These are phyloP conservation scores for Aspergillus puulaauensis DNA, from an alignment of 2,329 filamentous ascomycete species.

Conservation along the genomic window DNA sequence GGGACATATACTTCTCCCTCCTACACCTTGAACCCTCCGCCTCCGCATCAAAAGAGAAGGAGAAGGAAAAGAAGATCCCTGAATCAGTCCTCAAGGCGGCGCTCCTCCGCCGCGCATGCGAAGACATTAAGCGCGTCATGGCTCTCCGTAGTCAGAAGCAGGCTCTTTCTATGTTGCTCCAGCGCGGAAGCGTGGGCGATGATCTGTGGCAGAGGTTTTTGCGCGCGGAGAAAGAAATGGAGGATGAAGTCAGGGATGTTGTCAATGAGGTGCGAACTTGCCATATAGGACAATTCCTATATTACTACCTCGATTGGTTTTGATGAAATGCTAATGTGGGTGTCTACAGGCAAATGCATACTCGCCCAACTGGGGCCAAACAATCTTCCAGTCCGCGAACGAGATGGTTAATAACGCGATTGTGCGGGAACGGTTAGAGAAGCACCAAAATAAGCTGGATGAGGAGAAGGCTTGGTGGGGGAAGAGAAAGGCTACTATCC, in stretches of 20 bases:
- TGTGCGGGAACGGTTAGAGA: constrained; percentile 71
- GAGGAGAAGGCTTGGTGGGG: constrained; percentile 92
- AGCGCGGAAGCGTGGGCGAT: constrained; percentile 90
- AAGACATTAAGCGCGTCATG: constrained; percentile 90
- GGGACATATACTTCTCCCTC: constrained; percentile 91
- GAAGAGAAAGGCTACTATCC: constrained; percentile 71
- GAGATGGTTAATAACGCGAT: constrained; percentile 86
- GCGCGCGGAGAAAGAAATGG: constrained; percentile 94
- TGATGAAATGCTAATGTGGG: neutral
- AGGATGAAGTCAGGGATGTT: constrained; percentile 91
- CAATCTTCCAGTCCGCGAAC: constrained; percentile 95
- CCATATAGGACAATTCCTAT: neutral
- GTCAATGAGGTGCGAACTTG: constrained; percentile 72
- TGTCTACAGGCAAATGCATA: constrained; percentile 80
- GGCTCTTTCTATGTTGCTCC: constrained; percentile 77
- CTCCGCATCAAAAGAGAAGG: constrained; percentile 24
- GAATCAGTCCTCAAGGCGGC: constrained; percentile 86
- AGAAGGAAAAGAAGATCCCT: constrained; percentile 70
- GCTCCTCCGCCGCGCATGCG: constrained; percentile 80
- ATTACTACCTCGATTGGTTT: neutral
- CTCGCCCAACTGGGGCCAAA: constrained; percentile 82
- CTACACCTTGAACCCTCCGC: constrained; percentile 67
- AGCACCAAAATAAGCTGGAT: constrained; percentile 69
- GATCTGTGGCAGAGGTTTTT: constrained; percentile 92
- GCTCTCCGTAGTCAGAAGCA: constrained; percentile 86